Evolutionary conservation across 306 rosid genomes (phyloP), one percentile per base, ranked within the genome.

Genomic region (Prunus mira): DNA sequence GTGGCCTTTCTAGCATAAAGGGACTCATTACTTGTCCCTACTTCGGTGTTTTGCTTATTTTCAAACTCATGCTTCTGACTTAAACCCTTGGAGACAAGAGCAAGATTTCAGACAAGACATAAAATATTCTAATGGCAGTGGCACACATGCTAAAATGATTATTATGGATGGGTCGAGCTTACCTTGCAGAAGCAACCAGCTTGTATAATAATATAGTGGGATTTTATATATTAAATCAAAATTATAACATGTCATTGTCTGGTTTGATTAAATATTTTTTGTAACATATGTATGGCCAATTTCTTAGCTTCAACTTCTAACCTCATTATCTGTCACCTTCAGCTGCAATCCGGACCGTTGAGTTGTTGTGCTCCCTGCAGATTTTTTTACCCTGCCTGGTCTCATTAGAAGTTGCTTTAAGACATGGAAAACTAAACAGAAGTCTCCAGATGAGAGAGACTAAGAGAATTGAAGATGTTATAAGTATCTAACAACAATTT

Each of bases 391-490:
- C 81, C 76, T 72, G 79, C 84, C 65, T 76, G 20, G 84, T 81
- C 58, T 83, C 61, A 55, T 24, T 83, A 77, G 88, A 80, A 64
- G 83, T 93, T 87, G 88, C 96, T 93, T 93, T 78, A 94, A 83
- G 97, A 81, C 82, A 78, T 80, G 91, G 91, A 72, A 87, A 90
- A 77, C 78, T 76, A 6, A 82, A 83, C 87, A 27, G 83, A 79
- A 83, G 54, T 58, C 63, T 45, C 64, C 49, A 63, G 73, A 75
- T 41, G 73, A 79, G 82, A 69, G 13, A 78, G 77, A 85, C 34
- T 18, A 47, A 25, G 77, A 69, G 57, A 76, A 14, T 67, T 74
- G 63, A 79, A 32, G 46, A 71, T 60, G 45, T 67, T 83, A 70
- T 15, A 78, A 47, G 69, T 69, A 66, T 52, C 63, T 84, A 84